Conservation (phyloP, 495 filamentous ascomycete genomes). For the Neurospora sp. region DNA sequence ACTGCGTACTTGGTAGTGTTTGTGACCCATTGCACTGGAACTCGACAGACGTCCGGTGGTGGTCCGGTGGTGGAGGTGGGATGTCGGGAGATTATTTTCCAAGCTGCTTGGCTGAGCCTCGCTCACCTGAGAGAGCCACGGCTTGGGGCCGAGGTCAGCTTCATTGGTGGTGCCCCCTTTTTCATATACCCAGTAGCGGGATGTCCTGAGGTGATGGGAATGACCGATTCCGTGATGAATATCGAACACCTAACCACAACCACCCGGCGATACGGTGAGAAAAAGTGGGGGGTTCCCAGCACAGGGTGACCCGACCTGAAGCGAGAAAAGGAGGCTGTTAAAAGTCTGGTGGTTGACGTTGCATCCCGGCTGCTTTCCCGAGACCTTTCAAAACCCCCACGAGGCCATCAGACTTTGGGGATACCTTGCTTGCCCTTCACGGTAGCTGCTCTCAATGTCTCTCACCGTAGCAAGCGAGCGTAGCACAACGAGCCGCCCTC, state of each 20-base stretch:
- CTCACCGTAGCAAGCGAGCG: neutral
- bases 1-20: neutral
- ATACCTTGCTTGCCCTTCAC: neutral
- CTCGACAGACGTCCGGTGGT: neutral
- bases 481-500: neutral
- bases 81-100: neutral
- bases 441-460: neutral
- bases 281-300: neutral
- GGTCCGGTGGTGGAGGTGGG: neutral
- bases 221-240: neutral
- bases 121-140: neutral
- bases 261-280: neutral
- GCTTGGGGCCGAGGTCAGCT: neutral
- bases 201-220: neutral
- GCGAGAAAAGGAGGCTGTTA: neutral
- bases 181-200: neutral
- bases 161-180: neutral
- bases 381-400: neutral
- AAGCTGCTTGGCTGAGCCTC: neutral
- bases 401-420: neutral
- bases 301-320: neutral
- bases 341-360: neutral
- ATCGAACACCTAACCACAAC: neutral
- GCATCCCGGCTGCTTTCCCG: neutral
- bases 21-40: neutral